phyloP scores from a whole-genome alignment of 805 yeast species.

The Spencermartinsiella europaea region DNA sequence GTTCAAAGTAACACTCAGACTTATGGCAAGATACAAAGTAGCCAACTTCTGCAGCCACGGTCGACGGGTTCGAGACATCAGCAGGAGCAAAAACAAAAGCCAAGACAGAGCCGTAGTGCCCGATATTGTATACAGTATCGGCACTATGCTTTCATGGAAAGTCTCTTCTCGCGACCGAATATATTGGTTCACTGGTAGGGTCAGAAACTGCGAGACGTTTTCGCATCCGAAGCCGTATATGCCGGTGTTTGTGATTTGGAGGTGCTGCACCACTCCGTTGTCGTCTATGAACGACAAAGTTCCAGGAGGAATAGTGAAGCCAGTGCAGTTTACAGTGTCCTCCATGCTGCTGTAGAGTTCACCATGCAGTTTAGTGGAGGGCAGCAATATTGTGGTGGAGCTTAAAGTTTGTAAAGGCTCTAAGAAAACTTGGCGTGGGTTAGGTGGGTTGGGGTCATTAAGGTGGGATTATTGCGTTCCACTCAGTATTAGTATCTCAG shows the following conservation, averaged over 20 bases:
- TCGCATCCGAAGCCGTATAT: slow-evolving; percentile 8
- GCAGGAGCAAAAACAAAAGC: slow-evolving; percentile 59
- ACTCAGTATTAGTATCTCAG: no score
- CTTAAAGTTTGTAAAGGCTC: no score
- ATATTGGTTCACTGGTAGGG: not conserved
- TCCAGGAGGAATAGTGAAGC: slow-evolving; percentile 15
- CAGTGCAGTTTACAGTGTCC: not conserved
- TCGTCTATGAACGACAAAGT: slow-evolving; percentile 10
- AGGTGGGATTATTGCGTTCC: no score
- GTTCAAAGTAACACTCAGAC: slow-evolving; percentile 47
- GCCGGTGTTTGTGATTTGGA: slow-evolving; percentile 5
- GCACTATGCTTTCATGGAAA: slow-evolving; percentile 30
- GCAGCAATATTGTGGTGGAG: no score
- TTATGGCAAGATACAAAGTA: slow-evolving; percentile 51
- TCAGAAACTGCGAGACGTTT: not conserved
- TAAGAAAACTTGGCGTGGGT: no score
- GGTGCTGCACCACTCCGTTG: slow-evolving; percentile 1
- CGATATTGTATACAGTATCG: slow-evolving; percentile 30
- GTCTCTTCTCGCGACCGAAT: slow-evolving; percentile 13
- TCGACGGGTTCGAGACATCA: slow-evolving; percentile 51
- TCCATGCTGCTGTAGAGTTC: no score
- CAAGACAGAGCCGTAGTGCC: slow-evolving; percentile 47
- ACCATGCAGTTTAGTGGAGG: no score
- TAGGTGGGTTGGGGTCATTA: no score
- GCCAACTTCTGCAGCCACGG: slow-evolving; percentile 55